Evolutionary conservation across 768 basidiomycete genomes (phyloP).

Genomic region (Nidula microcarpa): DNA sequence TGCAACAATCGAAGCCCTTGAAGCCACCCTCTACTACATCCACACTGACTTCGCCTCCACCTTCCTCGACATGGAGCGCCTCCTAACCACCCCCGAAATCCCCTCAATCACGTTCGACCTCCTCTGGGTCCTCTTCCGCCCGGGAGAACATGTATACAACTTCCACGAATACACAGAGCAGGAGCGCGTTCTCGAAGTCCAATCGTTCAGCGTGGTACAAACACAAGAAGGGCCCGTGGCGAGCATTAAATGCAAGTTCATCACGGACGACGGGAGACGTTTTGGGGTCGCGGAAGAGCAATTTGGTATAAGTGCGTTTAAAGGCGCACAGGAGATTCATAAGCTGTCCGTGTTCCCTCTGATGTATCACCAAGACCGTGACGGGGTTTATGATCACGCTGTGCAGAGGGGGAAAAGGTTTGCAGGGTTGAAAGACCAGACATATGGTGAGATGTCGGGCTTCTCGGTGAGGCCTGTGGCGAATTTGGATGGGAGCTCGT

Average conservation of each 20-base stretch:
- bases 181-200: neutral
- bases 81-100: neutral
- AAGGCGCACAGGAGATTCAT: conserved; percentile 1
- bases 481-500: neutral
- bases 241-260: neutral
- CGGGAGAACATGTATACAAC: conserved; percentile 6
- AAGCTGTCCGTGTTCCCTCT: conserved; percentile 1
- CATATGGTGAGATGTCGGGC: conserved; percentile 3
- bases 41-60: too few species aligned
- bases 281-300: neutral
- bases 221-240: conserved; percentile 2
- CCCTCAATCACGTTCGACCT: neutral
- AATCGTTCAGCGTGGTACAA: neutral
- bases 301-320: neutral
- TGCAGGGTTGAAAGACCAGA: neutral
- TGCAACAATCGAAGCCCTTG: too few species aligned
- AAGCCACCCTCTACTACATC: too few species aligned
- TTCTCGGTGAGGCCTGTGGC: conserved; percentile 1
- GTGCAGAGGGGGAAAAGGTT: conserved; percentile 1
- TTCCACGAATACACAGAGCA: conserved; percentile 5
- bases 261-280: conserved; percentile 1
- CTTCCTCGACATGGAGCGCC: too few species aligned
- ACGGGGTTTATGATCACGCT: neutral
- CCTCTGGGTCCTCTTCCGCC: conserved; percentile 13
- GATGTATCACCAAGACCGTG: neutral